phyloP scores from a whole-genome alignment of 1,139 yeast species.

The Taiozyma onychis region DNA sequence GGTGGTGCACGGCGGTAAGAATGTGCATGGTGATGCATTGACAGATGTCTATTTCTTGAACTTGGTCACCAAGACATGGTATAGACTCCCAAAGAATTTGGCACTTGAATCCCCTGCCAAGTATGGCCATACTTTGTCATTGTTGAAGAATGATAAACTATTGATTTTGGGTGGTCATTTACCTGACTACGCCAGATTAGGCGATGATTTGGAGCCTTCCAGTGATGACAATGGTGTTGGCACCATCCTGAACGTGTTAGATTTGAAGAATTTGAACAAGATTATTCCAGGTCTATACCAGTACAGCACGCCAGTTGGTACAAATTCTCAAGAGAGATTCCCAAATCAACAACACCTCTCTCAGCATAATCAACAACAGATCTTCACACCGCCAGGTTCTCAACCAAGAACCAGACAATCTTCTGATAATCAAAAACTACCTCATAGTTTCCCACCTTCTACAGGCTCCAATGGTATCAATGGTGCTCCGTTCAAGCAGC shows the following conservation, averaged over 20 bases:
- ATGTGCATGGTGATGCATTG: slow-evolving; percentile 65
- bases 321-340: slow-evolving; percentile 14
- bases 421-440: neutral
- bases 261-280: slow-evolving; percentile 33
- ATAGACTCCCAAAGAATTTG: slow-evolving; percentile 49
- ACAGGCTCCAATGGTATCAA: neutral
- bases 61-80: slow-evolving; percentile 68
- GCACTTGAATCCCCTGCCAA: slow-evolving; percentile 71
- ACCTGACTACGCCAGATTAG: slow-evolving; percentile 49
- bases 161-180: slow-evolving; percentile 92
- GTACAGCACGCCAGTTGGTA: slow-evolving; percentile 17
- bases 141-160: slow-evolving; percentile 61
- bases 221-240: slow-evolving; percentile 45
- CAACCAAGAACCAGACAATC: slow-evolving; percentile 3
- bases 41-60: slow-evolving; percentile 73
- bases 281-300: slow-evolving; percentile 30
- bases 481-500: neutral
- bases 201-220: slow-evolving; percentile 39
- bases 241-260: slow-evolving; percentile 62
- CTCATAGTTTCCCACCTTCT: neutral
- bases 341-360: slow-evolving; percentile 6
- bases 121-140: slow-evolving; percentile 91
- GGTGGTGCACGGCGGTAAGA: slow-evolving; percentile 90
- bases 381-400: slow-evolving; percentile 21
- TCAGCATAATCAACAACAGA: slow-evolving; percentile 3